Percentiles rank a stretch among this genome's conserved stretches.
These are phyloP conservation scores for Boletellus sp. DNA, from an alignment of 768 basidiomycete species.

Conservation along the genomic window DNA sequence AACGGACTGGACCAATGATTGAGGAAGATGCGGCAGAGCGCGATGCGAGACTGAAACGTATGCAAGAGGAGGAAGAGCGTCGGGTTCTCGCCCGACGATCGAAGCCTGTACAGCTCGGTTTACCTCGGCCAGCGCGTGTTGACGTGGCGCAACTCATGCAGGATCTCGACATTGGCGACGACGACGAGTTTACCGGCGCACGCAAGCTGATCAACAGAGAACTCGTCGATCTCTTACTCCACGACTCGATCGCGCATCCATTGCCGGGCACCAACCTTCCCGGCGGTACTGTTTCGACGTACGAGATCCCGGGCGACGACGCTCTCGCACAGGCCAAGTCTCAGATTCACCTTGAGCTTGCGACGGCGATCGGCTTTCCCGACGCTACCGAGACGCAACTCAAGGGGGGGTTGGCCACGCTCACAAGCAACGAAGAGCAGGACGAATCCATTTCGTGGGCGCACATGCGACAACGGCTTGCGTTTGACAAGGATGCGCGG, in stretches of 20 bases:
- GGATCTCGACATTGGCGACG: slow-evolving; percentile 53
- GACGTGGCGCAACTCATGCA: slow-evolving; percentile 63
- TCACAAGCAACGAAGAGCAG: slow-evolving; percentile 57
- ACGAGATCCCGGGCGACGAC: slow-evolving; percentile 75
- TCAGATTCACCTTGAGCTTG: slow-evolving; percentile 78
- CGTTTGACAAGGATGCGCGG: slow-evolving; percentile 52
- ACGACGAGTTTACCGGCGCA: slow-evolving; percentile 47
- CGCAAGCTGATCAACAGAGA: slow-evolving; percentile 72
- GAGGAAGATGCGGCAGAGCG: slow-evolving; percentile 93
- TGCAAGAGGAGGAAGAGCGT: slow-evolving; percentile 72
- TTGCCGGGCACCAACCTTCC: slow-evolving; percentile 81
- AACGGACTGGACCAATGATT: slow-evolving; percentile 14
- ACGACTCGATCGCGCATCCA: slow-evolving; percentile 86
- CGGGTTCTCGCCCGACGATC: slow-evolving; percentile 81
- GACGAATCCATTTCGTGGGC: slow-evolving; percentile 72
- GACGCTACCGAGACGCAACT: slow-evolving; percentile 76
- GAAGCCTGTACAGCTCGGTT: slow-evolving; percentile 69
- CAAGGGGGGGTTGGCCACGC: slow-evolving; percentile 65
- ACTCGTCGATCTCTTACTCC: slow-evolving; percentile 71
- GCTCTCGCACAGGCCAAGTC: slow-evolving; percentile 65
- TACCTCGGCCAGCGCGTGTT: slow-evolving; percentile 86
- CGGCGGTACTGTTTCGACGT: slow-evolving; percentile 65
- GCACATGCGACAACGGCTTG: slow-evolving; percentile 54
- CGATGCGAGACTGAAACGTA: slow-evolving; percentile 66
- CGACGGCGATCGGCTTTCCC: slow-evolving; percentile 77